A percentile compares a stretch with the other conserved stretches of the same genome.
Conservation (phyloP, 2,329 filamentous ascomycete genomes). For the Colletotrichum theobromicola region DNA sequence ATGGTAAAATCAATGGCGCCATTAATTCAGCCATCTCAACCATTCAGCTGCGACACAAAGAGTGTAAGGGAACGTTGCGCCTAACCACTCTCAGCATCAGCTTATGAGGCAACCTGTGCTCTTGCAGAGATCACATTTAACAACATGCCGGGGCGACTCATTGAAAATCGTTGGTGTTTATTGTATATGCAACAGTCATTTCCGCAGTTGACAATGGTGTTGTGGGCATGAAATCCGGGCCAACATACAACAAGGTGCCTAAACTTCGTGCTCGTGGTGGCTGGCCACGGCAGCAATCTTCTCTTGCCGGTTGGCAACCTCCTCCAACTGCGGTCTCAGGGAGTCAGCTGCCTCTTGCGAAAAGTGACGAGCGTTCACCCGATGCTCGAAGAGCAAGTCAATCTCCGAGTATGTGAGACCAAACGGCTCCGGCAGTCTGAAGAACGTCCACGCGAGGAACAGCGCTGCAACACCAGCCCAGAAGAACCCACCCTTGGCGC, state of each 20-base stretch:
- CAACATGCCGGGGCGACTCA: not conserved
- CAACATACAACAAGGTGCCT: not conserved
- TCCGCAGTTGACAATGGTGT: not conserved
- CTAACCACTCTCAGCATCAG: not conserved
- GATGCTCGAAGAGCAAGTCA: conserved; percentile 30
- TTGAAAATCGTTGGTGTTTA: not conserved
- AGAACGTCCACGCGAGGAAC: conserved; percentile 34
- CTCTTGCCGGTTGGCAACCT: conserved; percentile 21
- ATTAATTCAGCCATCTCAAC: not conserved
- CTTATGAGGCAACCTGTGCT: not conserved
- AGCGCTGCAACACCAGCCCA: conserved; percentile 32
- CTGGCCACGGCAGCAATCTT: conserved; percentile 11
- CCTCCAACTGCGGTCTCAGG: conserved; percentile 19
- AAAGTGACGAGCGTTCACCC: conserved; percentile 21
- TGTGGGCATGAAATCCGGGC: not conserved
- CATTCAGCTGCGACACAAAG: not conserved
- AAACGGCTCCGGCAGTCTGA: conserved; percentile 35
- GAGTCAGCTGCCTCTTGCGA: conserved; percentile 20
- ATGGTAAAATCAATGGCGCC: not conserved
- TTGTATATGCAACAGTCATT: not conserved
- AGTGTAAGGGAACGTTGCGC: not conserved
- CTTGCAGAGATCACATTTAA: not conserved
- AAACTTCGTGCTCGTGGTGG: conserved; percentile 15
- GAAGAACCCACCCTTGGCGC: conserved; percentile 32
- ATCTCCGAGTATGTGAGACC: conserved; percentile 27